phyloP scores from a whole-genome alignment of 1,139 yeast genomes.

The Taphrina pruni region DNA sequence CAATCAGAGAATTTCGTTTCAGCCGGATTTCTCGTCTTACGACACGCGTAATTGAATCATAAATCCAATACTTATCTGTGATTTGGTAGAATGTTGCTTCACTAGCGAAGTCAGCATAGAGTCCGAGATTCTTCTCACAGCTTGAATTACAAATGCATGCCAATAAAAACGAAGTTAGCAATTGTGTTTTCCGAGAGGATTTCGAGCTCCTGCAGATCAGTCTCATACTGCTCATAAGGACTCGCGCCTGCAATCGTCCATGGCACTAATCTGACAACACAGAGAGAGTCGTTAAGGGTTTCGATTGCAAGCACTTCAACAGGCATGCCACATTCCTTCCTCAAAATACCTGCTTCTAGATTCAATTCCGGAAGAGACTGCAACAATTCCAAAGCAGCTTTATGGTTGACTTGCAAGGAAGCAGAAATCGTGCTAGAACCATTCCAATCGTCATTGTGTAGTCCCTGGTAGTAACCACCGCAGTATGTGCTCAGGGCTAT shows the following conservation, averaged over 20 bases:
- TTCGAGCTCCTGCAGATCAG: conserved; percentile 12
- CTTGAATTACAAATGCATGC: conserved; percentile 8
- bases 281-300: not conserved
- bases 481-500: conserved; percentile 7
- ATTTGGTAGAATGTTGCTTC: conserved; percentile 22
- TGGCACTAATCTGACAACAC: not conserved
- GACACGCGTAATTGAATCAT: conserved; percentile 16
- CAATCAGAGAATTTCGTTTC: not conserved
- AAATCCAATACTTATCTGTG: conserved; percentile 1
- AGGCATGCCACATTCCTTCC: conserved; percentile 11
- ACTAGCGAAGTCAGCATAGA: not conserved
- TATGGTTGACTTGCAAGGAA: not conserved
- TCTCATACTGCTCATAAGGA: conserved; percentile 4
- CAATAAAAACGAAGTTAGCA: not conserved
- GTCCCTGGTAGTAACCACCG: conserved; percentile 21
- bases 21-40: not conserved
- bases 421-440: no score
- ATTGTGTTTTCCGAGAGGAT: not conserved
- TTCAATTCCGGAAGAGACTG: not conserved
- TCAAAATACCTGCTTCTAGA: not conserved
- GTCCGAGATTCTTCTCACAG: no score
- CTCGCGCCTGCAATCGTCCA: conserved; percentile 11
- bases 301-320: not conserved
- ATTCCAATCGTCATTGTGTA: conserved; percentile 1
- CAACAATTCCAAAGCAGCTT: not conserved